A percentile compares a stretch with the other conserved stretches of the same genome.
Evolutionary conservation across 2,329 filamentous ascomycete species (phyloP).

Genomic region (Lasiodiplodia citricola): DNA sequence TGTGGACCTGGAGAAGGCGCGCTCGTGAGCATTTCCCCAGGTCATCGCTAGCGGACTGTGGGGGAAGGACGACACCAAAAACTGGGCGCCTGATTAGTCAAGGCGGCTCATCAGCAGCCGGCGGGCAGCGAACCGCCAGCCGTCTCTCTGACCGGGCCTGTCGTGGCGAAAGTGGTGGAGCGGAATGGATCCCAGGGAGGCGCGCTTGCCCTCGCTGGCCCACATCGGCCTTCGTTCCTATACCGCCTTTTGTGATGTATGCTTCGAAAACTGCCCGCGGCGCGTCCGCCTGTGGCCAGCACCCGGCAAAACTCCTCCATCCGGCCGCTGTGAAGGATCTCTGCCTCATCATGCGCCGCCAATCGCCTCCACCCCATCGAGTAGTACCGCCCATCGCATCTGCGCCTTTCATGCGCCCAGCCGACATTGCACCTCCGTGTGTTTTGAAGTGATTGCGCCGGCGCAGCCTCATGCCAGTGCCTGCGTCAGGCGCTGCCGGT

Average conservation of each 20-base stretch:
- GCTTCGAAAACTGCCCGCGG: not conserved
- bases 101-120: slow-evolving; percentile 5
- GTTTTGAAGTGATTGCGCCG: slow-evolving; percentile 22
- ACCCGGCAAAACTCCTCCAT: not conserved
- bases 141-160: not conserved
- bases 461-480: slow-evolving; percentile 15
- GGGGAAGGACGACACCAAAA: slow-evolving; percentile 19
- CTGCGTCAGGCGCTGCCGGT: slow-evolving; percentile 21
- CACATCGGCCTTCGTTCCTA: slow-evolving; percentile 18
- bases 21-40: slow-evolving; percentile 24
- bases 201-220: slow-evolving; percentile 15
- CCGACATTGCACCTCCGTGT: slow-evolving; percentile 5
- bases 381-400: not conserved
- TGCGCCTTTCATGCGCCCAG: slow-evolving; percentile 18
- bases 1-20: slow-evolving; percentile 25
- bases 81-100: slow-evolving; percentile 23
- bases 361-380: not conserved
- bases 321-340: not conserved
- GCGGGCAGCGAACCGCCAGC: slow-evolving; percentile 7
- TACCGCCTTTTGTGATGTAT: slow-evolving; percentile 8
- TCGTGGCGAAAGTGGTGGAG: slow-evolving; percentile 17
- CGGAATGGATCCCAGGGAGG: slow-evolving; percentile 13
- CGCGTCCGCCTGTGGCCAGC: slow-evolving; percentile 1
- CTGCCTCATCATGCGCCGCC: slow-evolving; percentile 22
- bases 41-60: slow-evolving; percentile 25